Evolutionary conservation across 2,329 filamentous ascomycete genomes (phyloP).

Genomic region (Lasiodiplodia sp.): DNA sequence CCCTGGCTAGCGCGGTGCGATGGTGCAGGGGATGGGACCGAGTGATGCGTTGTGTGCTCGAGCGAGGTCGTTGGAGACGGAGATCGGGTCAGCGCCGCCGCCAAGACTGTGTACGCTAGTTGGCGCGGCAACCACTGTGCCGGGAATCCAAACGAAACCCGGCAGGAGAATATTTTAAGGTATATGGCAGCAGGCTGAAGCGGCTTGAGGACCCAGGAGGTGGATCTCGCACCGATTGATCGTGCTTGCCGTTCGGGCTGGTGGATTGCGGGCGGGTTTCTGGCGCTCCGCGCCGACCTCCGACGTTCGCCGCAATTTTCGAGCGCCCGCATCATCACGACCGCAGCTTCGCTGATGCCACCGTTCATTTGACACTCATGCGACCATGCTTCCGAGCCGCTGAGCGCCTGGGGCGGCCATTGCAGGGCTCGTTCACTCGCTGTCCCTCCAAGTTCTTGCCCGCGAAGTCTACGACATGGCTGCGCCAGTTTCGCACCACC

Average conservation of each 20-base stretch:
- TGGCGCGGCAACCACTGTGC: conserved; percentile 24
- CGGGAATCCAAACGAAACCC: neutral
- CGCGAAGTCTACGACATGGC: conserved; percentile 26
- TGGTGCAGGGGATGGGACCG: conserved; percentile 24
- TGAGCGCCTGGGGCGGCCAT: conserved; percentile 50
- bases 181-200: no score
- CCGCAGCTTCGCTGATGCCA: conserved; percentile 26
- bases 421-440: conserved; percentile 39
- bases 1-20: conserved; percentile 22
- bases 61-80: conserved; percentile 21
- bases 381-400: conserved; percentile 57
- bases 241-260: neutral
- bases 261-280: conserved; percentile 4
- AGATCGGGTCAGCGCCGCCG: neutral
- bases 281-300: conserved; percentile 17
- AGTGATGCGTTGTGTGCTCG: conserved; percentile 22
- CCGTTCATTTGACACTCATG: conserved; percentile 46
- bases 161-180: neutral
- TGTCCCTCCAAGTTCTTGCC: conserved; percentile 35
- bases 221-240: neutral
- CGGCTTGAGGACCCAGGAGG: no score
- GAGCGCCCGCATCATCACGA: neutral
- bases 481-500: conserved; percentile 37
- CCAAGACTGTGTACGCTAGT: conserved; percentile 28
- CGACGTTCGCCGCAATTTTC: conserved; percentile 27